Percentiles rank a stretch among this genome's conserved stretches.
Evolutionary conservation across 371 early-diverging fungal species (phyloP).

Genomic region (Apophysomyces ossiformis): DNA sequence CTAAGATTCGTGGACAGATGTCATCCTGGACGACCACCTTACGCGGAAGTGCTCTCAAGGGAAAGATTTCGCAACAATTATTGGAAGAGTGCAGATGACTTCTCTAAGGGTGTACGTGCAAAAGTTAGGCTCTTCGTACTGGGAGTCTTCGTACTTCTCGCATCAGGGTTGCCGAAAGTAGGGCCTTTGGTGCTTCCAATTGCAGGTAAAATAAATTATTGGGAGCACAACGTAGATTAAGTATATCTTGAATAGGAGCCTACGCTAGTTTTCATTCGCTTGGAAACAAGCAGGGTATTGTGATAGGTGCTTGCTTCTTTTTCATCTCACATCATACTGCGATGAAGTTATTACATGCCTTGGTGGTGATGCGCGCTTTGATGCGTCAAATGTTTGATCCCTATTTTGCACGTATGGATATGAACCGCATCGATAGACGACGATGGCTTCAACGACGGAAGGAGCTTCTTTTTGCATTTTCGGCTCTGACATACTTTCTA

Average conservation of each 20-base stretch:
- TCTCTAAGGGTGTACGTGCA: constrained; percentile 26
- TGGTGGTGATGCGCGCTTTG: constrained; percentile 65
- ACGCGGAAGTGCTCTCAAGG: constrained; percentile 44
- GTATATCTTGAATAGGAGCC: constrained; percentile 31
- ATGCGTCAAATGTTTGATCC: constrained; percentile 70
- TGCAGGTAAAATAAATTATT: constrained; percentile 40
- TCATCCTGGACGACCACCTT: constrained; percentile 52
- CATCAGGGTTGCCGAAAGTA: constrained; percentile 60
- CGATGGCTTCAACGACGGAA: constrained; percentile 67
- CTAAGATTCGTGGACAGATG: constrained; percentile 48
- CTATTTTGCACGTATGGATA: constrained; percentile 65
- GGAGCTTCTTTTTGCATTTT: constrained; percentile 66
- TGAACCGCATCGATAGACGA: constrained; percentile 54
- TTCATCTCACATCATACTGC: constrained; percentile 49
- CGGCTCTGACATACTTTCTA: constrained; percentile 60
- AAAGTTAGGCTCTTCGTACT: not conserved
- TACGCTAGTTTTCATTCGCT: constrained; percentile 48
- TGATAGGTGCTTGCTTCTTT: constrained; percentile 50
- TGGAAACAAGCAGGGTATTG: constrained; percentile 50
- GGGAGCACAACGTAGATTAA: not conserved
- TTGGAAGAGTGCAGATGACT: constrained; percentile 59
- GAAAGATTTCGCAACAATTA: constrained; percentile 49
- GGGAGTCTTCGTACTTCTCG: constrained; percentile 45
- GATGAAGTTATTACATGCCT: constrained; percentile 52
- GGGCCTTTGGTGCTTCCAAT: constrained; percentile 65